phyloP scores from a whole-genome alignment of 2,329 filamentous ascomycete genomes.

The Nakataea oryzae region DNA sequence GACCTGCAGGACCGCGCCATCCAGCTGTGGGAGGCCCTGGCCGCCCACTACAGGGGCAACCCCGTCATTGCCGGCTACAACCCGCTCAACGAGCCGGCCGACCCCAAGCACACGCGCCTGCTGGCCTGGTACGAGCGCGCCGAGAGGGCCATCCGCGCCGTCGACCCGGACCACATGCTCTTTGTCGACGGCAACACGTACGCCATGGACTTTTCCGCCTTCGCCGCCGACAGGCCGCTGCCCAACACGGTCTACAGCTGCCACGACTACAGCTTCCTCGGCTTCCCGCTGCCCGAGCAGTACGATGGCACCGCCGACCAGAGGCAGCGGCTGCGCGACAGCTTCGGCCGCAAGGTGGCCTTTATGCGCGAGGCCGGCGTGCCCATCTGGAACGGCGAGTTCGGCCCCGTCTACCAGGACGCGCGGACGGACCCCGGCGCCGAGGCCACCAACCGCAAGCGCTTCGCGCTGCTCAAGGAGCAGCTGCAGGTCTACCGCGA shows the following conservation, averaged over 20 bases:
- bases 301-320: conserved; percentile 25
- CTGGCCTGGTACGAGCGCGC: conserved; percentile 24
- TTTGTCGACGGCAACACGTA: conserved; percentile 41
- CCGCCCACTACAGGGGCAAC: conserved; percentile 25
- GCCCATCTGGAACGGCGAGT: conserved; percentile 34
- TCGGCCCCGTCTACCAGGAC: conserved; percentile 30
- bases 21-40: conserved; percentile 26
- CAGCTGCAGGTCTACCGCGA: conserved; percentile 22
- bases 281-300: conserved; percentile 29
- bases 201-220: conserved; percentile 36
- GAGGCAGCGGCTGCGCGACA: conserved; percentile 20
- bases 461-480: conserved; percentile 25
- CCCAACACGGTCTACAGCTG: conserved; percentile 40
- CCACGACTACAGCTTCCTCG: conserved; percentile 42
- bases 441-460: conserved; percentile 21
- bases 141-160: conserved; percentile 22
- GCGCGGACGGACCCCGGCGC: conserved; percentile 18
- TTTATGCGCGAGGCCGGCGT: conserved; percentile 26
- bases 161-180: conserved; percentile 36
- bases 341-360: conserved; percentile 24
- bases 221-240: conserved; percentile 21
- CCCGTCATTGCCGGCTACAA: conserved; percentile 20
- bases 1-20: conserved; percentile 29
- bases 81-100: conserved; percentile 15
- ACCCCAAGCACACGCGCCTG: conserved; percentile 11